Evolutionary conservation across 305 asterid genomes (phyloP).

Genomic region (Nicotiana rustica): DNA sequence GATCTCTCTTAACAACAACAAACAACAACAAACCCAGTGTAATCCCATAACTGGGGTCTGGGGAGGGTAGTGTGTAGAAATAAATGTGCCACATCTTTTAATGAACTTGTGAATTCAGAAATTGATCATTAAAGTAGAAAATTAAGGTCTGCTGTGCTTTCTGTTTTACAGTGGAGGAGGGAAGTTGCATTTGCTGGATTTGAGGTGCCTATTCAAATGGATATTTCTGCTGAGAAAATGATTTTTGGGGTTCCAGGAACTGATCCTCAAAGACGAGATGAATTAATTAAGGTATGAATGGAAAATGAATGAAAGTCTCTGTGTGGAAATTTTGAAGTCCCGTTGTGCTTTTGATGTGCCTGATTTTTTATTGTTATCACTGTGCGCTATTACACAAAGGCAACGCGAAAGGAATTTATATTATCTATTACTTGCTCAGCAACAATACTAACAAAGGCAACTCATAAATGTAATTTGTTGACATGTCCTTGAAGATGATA

Average conservation of each 20-base stretch:
- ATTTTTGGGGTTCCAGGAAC: conserved; percentile 82
- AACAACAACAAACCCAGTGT: too few species aligned
- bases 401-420: not conserved
- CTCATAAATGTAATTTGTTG: not conserved
- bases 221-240: conserved; percentile 93
- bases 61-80: not conserved
- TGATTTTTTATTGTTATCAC: not conserved
- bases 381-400: not conserved
- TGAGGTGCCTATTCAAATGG: conserved; percentile 94
- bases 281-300: conserved; percentile 73
- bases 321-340: not conserved
- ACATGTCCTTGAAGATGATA: not conserved
- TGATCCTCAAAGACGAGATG: conserved; percentile 80
- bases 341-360: not conserved
- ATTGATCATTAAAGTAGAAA: not conserved
- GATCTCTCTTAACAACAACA: not conserved
- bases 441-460: not conserved
- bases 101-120: conserved; percentile 11
- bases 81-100: not conserved
- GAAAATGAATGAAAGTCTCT: not conserved
- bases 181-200: conserved; percentile 97
- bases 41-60: too few species aligned
- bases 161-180: conserved; percentile 78
- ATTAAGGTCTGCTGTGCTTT: conserved; percentile 34
- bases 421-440: not conserved